Base-by-base conservation (phyloP, 2,329 filamentous ascomycete genomes). In the Aspergillus pseudoviridinutans region DNA sequence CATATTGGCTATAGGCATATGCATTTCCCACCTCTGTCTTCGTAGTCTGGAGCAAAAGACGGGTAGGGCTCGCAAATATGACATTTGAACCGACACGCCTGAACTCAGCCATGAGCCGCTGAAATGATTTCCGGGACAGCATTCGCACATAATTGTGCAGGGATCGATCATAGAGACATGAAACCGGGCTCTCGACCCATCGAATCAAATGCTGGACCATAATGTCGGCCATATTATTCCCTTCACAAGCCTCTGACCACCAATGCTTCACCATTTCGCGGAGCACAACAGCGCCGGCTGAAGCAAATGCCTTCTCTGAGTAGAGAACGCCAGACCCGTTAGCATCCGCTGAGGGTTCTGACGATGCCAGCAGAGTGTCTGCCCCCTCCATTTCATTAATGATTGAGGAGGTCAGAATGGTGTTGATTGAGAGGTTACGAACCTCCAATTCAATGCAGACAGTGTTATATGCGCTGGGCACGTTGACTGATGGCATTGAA, bases 261-360 rank as follows among this genome's bases (percentile, higher is more conserved):
- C 95, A 99, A 2, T 90, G 85, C 73, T 97, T 96, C 65, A 99
- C 94, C 92, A 99, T 97, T 67, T 97, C 95, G 14, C 94, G 88
- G 3, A 99, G 81, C 0, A 99, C 94, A 6, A 88, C 84, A 4
- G 97, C 90, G 55, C 92, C 91, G 3, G 93, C 92, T 51, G 91
- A 90, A n/a, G 93, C 88, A 71, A 99, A 99, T 0, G 93, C 91
- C 59, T 89, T 94, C 61, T 96, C 92, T 0, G 92, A 90, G 60
- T 90, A 89, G 6, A 96, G 84, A 20, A 87, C 82, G 58, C 88
- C 88, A 0, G 83, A 80, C 0, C 86, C 87, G 9, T 82, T 82
- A 1, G 80, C 80, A 28, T 87, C 83, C 56, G 88, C 86, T 0
- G 81, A 76, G 10, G 83, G 81, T 7, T 83, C 84, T 1, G 88